Evolutionary conservation across 2,329 filamentous ascomycete species (phyloP).

Genomic region (Drechslerella dactyloides): DNA sequence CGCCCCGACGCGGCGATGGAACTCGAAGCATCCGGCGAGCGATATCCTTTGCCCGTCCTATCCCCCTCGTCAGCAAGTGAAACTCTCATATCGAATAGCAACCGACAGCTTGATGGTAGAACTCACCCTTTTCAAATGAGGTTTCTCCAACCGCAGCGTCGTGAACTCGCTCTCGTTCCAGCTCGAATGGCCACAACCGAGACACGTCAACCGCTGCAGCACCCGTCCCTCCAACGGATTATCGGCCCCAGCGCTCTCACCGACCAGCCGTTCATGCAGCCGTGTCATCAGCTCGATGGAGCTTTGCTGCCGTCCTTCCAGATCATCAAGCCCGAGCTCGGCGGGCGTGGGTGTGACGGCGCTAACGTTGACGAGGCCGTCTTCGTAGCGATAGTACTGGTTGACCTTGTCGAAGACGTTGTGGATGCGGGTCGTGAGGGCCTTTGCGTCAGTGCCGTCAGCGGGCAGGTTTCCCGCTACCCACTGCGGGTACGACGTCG

Average conservation of each 20-base stretch:
- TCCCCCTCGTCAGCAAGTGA: background rate
- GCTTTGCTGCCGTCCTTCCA: conserved; percentile 9
- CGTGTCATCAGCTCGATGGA: conserved; percentile 22
- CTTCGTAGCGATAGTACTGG: conserved; percentile 2
- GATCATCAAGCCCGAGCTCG: conserved; percentile 6
- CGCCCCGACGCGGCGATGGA: background rate
- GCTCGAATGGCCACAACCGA: conserved; percentile 20
- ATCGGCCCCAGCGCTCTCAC: background rate
- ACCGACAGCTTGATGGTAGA: background rate
- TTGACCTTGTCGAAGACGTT: conserved; percentile 15
- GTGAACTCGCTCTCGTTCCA: background rate
- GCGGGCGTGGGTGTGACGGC: conserved; percentile 3
- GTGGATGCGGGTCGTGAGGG: background rate
- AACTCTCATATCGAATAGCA: background rate
- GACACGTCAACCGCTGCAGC: conserved; percentile 3
- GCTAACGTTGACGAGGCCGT: background rate
- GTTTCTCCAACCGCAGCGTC: conserved; percentile 13
- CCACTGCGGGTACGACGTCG: conserved; percentile 21
- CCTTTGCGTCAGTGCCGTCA: background rate
- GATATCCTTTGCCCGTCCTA: background rate
- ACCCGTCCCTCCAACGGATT: background rate
- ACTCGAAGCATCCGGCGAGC: background rate
- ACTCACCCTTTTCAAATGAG: background rate
- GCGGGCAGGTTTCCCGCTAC: background rate
- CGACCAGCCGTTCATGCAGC: conserved; percentile 1